Base-by-base conservation (phyloP, 192 early-diverging fungal species). In the Coemansia sp. region DNA sequence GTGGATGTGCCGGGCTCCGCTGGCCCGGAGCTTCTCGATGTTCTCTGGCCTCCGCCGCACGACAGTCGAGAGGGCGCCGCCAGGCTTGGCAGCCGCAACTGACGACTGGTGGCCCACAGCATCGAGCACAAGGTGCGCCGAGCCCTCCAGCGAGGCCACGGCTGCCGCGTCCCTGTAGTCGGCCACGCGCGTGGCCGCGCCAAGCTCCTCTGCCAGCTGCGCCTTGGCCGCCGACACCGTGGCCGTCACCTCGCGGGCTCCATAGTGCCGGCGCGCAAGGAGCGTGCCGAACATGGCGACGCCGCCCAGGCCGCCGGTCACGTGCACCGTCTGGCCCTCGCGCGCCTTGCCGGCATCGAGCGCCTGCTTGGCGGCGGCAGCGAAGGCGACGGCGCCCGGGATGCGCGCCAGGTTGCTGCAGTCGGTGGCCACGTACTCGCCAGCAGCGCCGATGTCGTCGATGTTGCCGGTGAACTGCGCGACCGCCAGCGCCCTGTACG, bases 271-370 rank as follows among this genome's bases (percentile, higher is more conserved):
- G 60, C 78, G 72, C 13, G 84, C 83, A 42, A 87, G 59, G 5
- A 60, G 55, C 10, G 88, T 63, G 6, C 73, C 88, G 65, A 87
- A 79, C 69, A 73, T 71, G 6, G 86, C 88, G 18, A 87, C 79
- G 36, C 87, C 85, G 52, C 85, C 85, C 57, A 86, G 68, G 0
- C 88, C 88, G 7, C 71, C 88, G 57, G 75, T 85, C 8, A 89
- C 76, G 71, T 85, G 77, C 51, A 86, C 16, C 6, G 70, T 56
- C 19, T 78, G 55, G 9, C 68, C 75, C 7, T 48, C 54, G 37
- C 72, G 19, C 11, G 76, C 67, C 2, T 69, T 66, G 1, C 52
- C 51, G 5, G 51, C 22, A 48, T 80, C 82, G 36, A 87, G 47
- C 8, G 65, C 76, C 70, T 78, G 70, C 43, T 71, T 76, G 18